These are phyloP conservation scores for Suillus subalutaceus DNA, from an alignment of 768 basidiomycete genomes.

Conservation along the genomic window DNA sequence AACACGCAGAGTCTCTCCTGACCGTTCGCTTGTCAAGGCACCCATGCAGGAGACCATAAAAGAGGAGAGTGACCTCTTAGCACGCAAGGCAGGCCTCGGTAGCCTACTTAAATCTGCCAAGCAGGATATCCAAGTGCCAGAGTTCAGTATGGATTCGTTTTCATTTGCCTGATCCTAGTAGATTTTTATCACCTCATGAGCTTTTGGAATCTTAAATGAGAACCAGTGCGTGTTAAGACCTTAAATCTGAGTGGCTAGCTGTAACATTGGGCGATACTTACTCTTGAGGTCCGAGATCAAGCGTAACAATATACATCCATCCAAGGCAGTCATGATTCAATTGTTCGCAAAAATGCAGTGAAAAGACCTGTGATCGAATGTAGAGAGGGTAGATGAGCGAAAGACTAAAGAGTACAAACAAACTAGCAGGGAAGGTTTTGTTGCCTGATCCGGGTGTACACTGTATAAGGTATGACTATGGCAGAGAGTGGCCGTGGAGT, in stretches of 20 bases:
- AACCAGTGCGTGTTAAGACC: background rate
- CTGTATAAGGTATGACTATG: slow-evolving; percentile 8
- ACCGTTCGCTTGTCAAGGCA: slow-evolving; percentile 24
- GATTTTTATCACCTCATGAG: background rate
- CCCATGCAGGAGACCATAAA: slow-evolving; percentile 35
- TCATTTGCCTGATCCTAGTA: slow-evolving; percentile 58
- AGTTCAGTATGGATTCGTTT: slow-evolving; percentile 89
- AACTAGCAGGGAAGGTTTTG: slow-evolving; percentile 2
- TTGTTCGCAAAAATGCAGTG: background rate
- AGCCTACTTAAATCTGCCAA: slow-evolving; percentile 91
- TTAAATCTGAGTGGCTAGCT: background rate
- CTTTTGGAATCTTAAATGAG: background rate
- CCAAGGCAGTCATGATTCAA: slow-evolving; percentile 2
- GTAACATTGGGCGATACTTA: background rate
- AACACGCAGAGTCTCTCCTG: slow-evolving; percentile 57
- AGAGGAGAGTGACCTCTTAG: slow-evolving; percentile 61
- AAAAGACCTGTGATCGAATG: background rate
- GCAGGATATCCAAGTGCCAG: slow-evolving; percentile 81
- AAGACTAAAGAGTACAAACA: slow-evolving; percentile 5
- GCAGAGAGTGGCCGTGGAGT: background rate
- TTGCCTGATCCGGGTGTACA: slow-evolving; percentile 6
- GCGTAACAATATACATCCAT: background rate
- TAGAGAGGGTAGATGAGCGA: background rate
- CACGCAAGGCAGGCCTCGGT: slow-evolving; percentile 75
- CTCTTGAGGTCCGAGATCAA: background rate